Base-by-base conservation (phyloP, 495 filamentous ascomycete genomes). In the Pyrenula aspistea region DNA sequence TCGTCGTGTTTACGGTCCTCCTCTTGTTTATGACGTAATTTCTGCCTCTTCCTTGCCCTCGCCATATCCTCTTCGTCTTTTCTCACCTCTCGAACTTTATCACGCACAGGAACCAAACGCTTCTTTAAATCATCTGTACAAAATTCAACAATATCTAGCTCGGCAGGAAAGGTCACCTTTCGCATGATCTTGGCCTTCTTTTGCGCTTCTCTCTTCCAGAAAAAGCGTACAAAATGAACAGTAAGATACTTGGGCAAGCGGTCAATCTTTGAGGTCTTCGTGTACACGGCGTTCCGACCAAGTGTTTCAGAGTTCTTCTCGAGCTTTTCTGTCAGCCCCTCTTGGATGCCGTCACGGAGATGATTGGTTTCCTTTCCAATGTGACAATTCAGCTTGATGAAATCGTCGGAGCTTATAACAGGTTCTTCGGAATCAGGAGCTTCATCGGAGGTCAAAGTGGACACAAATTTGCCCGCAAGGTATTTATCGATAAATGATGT, bases 111-210 rank as follows among this genome's bases (percentile, higher is more conserved):
- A 53, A 96, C 76, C 48, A 98, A 80, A 60, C 85, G 80, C 62
- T 87, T 83, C 67, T 80, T 82, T 51, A 98, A 77, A 55, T 93
- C 83, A 47, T 96, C 91, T 54, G 91, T 90, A 67, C 93, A 98
- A 71, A 92, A 97, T 63, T 98, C 93, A 10, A 95, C 87, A 2
- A 85, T 84, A 67, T 98, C 93, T 22, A 98, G 74, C 69, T 98
- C 94, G 51, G 84, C 81, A 19, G 91, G 92, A 68, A 98, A 98
- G 0, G 88, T 90, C 50, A 98, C 93, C 70, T 96, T 98, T 62
- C 91, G 87, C 91, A 98, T 91, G 64, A 98, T 98, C 80, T 98
- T 98, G 55, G 91, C 89, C 75, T 98, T 98, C 78, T 97, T 97
- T 67, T 92, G 83, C 8, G 87, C 88, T 57, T 91, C 88, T 20